Evolutionary conservation across 2,329 filamentous ascomycete species (phyloP), one percentile per base, ranked within the genome.

Genomic region (Talaromyces sp.): DNA sequence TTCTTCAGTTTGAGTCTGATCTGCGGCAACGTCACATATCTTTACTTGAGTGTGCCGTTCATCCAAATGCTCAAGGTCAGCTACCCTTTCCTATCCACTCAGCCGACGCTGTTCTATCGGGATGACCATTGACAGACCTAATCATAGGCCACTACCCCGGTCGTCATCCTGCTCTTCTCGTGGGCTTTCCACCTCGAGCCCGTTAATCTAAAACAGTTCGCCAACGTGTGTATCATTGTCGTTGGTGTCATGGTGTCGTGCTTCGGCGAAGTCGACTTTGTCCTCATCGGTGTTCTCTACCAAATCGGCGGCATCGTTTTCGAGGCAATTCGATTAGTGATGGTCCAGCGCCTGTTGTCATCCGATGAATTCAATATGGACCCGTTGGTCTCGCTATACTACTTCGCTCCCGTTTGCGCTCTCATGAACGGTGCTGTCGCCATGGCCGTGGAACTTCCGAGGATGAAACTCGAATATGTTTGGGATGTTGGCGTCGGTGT

Each of bases 11-110:
- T 97, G 81, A 94, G 89, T 77, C 83, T 97, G 81, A 97, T 97
- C 73, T 96, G 92, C 78, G 92, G 92, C 72, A 97, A 97, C 80
- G 79, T 96, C 78, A 92, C 93, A 68, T 97, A 97, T 75, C 85
- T 97, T 57, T 96, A 97, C 78, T 85, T 97, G 63, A 93, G 89
- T 67, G 93, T 97, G 61, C 90, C 93, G 62, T 97, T 97, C 77
- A 97, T 97, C 71, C 93, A 97, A 83, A 97, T 97, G 93, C 87
- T 97, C 76, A 97, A 97, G 89, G 89, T 91, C 79, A 68, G 89
- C 83, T 21, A 31, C 17, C 17, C n/a, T 9, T 58, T 41, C 17
- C n/a, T 9, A 54, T 41, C 27, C 27, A 26, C 26, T 19, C n/a
- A 29, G 3, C 26, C 14, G 21, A 21, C 26, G 17, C 27, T 5